Conservation (phyloP, 495 filamentous ascomycete genomes). For the Annulohypoxylon maeteangense region DNA sequence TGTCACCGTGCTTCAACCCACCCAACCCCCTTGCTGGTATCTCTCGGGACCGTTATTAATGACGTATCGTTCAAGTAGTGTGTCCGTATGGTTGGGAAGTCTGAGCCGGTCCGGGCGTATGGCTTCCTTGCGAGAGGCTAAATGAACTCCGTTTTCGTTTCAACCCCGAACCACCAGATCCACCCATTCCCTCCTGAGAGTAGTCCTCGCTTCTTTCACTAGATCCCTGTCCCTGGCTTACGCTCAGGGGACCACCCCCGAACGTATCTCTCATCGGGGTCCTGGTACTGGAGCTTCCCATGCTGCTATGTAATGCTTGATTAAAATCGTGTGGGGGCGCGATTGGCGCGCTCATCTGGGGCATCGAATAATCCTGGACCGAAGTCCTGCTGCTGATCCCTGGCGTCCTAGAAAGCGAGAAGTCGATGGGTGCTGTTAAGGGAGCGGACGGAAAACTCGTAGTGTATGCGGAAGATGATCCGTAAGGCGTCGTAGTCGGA, state of each 20-base stretch:
- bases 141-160: slow-evolving; percentile 64
- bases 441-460: slow-evolving; percentile 64
- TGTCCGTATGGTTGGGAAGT: slow-evolving; percentile 47
- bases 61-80: slow-evolving; percentile 32
- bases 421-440: slow-evolving; percentile 64
- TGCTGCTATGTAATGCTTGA: slow-evolving; percentile 60
- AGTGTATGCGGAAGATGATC: slow-evolving; percentile 58
- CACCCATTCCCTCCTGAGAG: slow-evolving; percentile 51
- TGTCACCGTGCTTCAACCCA: slow-evolving; percentile 27
- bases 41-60: slow-evolving; percentile 8
- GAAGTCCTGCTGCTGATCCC: slow-evolving; percentile 48
- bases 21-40: slow-evolving; percentile 1
- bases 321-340: slow-evolving; percentile 63
- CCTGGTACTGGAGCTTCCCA: slow-evolving; percentile 53
- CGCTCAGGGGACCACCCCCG: slow-evolving; percentile 50
- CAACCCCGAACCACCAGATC: slow-evolving; percentile 48
- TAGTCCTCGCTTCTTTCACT: slow-evolving; percentile 54
- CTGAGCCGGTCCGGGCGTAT: slow-evolving; percentile 40
- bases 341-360: slow-evolving; percentile 66
- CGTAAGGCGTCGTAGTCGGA: slow-evolving; percentile 53
- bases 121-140: slow-evolving; percentile 44
- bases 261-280: slow-evolving; percentile 60
- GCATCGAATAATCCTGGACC: slow-evolving; percentile 63
- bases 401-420: slow-evolving; percentile 60
- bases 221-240: slow-evolving; percentile 51